Evolutionary conservation across 768 basidiomycete genomes (phyloP).

Genomic region (Lepiota venenata): DNA sequence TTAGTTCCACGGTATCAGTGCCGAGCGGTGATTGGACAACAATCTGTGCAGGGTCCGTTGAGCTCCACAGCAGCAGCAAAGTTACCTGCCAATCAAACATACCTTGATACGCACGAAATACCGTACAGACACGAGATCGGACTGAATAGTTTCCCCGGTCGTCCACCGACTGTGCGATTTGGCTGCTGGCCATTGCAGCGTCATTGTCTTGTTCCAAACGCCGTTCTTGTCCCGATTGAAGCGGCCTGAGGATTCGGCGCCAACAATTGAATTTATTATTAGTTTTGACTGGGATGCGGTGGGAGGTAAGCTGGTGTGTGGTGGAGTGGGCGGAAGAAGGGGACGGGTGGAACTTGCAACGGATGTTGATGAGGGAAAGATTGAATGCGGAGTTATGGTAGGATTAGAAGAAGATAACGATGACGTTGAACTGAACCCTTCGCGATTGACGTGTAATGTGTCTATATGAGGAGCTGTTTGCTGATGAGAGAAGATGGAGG

Average conservation of each 20-base stretch:
- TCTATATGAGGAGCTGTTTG: slow-evolving; percentile 13
- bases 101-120: slow-evolving; percentile 76
- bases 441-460: slow-evolving; percentile 1
- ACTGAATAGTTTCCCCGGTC: slow-evolving; percentile 73
- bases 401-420: slow-evolving; percentile 38
- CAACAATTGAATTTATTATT: slow-evolving; percentile 50
- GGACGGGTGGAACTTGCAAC: slow-evolving; percentile 9
- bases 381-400: slow-evolving; percentile 30
- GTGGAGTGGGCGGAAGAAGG: slow-evolving; percentile 16
- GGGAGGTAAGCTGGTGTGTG: slow-evolving; percentile 17
- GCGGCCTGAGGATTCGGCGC: slow-evolving; percentile 54
- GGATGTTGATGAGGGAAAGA: slow-evolving; percentile 16
- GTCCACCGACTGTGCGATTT: slow-evolving; percentile 75
- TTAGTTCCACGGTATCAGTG: slow-evolving; percentile 67
- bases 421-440: slow-evolving; percentile 24
- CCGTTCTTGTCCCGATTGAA: slow-evolving; percentile 56
- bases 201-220: slow-evolving; percentile 61
- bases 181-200: slow-evolving; percentile 68
- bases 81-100: background rate
- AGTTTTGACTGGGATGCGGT: slow-evolving; percentile 31
- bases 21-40: slow-evolving; percentile 51
- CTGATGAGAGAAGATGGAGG: slow-evolving; percentile 15
- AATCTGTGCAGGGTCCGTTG: slow-evolving; percentile 28
- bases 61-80: background rate
- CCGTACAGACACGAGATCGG: slow-evolving; percentile 58